A percentile compares a stretch with the other conserved stretches of the same genome.
Evolutionary conservation across 768 basidiomycete genomes (phyloP).

Genomic region (Rossbeevera mucosa): DNA sequence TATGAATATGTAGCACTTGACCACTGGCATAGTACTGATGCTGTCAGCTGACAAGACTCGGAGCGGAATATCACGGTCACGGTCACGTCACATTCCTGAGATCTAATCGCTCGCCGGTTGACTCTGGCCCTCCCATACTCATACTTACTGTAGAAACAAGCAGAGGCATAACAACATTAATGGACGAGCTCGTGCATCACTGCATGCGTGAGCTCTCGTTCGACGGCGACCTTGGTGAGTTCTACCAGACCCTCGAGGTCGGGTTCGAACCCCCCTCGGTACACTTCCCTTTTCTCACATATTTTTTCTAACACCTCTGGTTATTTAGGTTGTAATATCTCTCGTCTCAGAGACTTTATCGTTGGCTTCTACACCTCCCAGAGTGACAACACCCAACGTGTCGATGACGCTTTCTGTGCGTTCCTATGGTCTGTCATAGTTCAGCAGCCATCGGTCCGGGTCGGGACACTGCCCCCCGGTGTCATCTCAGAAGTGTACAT

Average conservation of each 20-base stretch:
- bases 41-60: too few relatives aligned
- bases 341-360: conserved; percentile 69
- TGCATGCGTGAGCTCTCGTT: conserved; percentile 84
- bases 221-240: conserved; percentile 86
- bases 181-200: conserved; percentile 85
- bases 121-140: not conserved
- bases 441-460: conserved; percentile 66
- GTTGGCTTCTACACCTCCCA: conserved; percentile 54
- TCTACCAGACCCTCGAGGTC: conserved; percentile 4
- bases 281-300: conserved; percentile 25
- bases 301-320: conserved; percentile 14
- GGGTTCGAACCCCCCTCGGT: conserved; percentile 45
- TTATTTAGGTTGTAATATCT: conserved; percentile 62
- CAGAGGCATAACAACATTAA: conserved; percentile 23
- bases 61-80: conserved; percentile 6
- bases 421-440: conserved; percentile 82
- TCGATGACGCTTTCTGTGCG: conserved; percentile 71
- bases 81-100: conserved; percentile 7
- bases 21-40: too few relatives aligned
- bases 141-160: too few relatives aligned
- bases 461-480: conserved; percentile 65
- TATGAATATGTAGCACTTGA: too few relatives aligned
- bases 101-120: conserved; percentile 6
- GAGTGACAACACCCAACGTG: conserved; percentile 42
- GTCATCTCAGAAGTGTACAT: conserved; percentile 66